Evolutionary conservation across 257 asterid genomes (phyloP).

Genomic region (Nicotiana tomentosiformis): DNA sequence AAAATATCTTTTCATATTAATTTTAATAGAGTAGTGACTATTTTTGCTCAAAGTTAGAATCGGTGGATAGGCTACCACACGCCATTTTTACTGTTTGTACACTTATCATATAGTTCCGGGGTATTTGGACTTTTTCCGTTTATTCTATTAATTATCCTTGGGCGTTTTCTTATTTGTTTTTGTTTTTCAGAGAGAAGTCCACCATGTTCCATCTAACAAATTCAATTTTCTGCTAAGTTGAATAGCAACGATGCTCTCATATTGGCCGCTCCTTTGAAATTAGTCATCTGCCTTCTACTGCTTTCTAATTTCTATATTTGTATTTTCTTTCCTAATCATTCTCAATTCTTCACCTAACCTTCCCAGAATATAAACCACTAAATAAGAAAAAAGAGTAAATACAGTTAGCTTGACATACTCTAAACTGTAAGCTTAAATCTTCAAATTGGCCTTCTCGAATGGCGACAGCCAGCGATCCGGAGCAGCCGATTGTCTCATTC

Average conservation of each 20-base stretch:
- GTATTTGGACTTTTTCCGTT: no score
- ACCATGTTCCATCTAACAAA: not conserved
- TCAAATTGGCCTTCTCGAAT: not conserved
- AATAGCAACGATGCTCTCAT: not conserved
- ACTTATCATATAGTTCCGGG: no score
- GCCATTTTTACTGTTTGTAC: no score
- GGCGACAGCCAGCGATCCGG: slow-evolving; percentile 7
- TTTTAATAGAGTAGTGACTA: no score
- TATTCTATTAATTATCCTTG: no score
- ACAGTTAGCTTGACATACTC: not conserved
- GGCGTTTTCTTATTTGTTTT: not conserved
- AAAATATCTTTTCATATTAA: no score
- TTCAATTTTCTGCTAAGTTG: not conserved
- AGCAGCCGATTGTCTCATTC: slow-evolving; percentile 25
- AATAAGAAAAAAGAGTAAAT: not conserved
- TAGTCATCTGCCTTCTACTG: not conserved
- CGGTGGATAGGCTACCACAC: no score
- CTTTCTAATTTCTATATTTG: not conserved
- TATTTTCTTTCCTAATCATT: not conserved
- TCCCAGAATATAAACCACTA: not conserved
- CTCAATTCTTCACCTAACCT: not conserved
- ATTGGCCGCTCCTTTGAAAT: not conserved
- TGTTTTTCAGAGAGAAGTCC: not conserved
- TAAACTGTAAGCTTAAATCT: not conserved
- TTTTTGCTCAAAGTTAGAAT: no score